Evolutionary conservation across 495 filamentous ascomycete genomes (phyloP), one percentile per base, ranked within the genome.

Genomic region (Polyplosphaeria fusca): DNA sequence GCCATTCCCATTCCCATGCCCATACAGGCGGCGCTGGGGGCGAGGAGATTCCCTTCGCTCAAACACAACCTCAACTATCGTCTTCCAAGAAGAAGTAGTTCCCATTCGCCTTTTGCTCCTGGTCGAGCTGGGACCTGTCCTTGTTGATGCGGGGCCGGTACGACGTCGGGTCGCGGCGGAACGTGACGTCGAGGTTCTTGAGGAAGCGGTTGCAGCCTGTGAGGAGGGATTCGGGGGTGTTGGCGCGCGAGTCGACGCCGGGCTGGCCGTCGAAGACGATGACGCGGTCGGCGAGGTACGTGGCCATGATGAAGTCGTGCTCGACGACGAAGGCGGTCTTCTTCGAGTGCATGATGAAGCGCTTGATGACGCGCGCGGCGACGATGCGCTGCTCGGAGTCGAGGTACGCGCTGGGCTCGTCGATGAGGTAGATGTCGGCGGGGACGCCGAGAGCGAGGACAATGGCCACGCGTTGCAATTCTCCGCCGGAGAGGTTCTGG

Each of bases 241-340:
- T 95, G 40, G 93, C 93, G 44, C 81, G 86, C 32, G 93, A 85
- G 58, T 96, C 79, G 55, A 95, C 75, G 66, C 90, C 93, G 13
- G 94, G 91, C 73, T 91, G 68, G 61, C 93, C 93, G 68, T 96
- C 93, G 67, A 98, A 98, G 60, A 97, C 93, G 68, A 98, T 97
- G 67, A 98, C 93, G 63, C 92, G 88, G 67, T 98, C 93, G 37
- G 94, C 93, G 18, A 97, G 83, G 71, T 98, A 98, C 16, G 93
- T 88, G 25, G 90, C 91, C 93, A 97, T 97, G 77, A 96, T 97
- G 77, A 98, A 97, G 83, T 98, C 94, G 86, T 98, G 93, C 83
- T 98, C 93, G 65, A 97, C 93, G 60, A 98, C 83, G 71, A 98
- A 97, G 30, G 94, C 93, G 0, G 93, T 97, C 81, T 97, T 97